phyloP scores from a whole-genome alignment of 192 early-diverging fungal genomes.

The Globomyces pollinis-pini region DNA sequence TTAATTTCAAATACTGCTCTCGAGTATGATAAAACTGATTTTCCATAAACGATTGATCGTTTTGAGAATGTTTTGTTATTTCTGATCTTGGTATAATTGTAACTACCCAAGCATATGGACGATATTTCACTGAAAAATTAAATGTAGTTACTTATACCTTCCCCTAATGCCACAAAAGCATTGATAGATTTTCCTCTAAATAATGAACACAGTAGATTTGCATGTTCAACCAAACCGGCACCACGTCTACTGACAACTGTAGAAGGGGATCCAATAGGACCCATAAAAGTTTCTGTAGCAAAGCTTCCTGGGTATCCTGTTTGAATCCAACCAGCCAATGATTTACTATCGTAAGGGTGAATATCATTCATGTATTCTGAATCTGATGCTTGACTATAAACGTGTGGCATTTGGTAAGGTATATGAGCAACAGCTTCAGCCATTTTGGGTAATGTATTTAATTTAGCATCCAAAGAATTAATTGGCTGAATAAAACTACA shows the following conservation, averaged over 20 bases:
- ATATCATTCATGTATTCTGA: neutral
- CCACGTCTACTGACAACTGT: constrained; percentile 17
- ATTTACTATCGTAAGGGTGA: neutral
- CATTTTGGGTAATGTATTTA: neutral
- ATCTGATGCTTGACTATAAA: neutral
- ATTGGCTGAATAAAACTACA: constrained; percentile 20
- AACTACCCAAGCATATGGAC: constrained; percentile 36
- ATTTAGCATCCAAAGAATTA: neutral
- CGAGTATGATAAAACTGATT: neutral
- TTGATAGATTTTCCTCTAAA: constrained; percentile 24
- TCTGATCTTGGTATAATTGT: constrained; percentile 14
- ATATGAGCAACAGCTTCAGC: constrained; percentile 24
- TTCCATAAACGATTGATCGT: neutral
- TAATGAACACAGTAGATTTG: constrained; percentile 23
- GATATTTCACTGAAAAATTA: constrained; percentile 17
- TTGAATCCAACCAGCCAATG: constrained; percentile 13
- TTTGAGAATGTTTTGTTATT: neutral
- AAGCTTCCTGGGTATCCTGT: neutral
- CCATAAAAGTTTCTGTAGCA: constrained; percentile 16
- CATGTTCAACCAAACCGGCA: constrained; percentile 26
- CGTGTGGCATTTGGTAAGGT: constrained; percentile 6
- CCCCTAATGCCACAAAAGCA: constrained; percentile 30
- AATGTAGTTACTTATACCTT: constrained; percentile 1
- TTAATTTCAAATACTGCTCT: neutral
- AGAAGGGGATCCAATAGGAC: constrained; percentile 20